Evolutionary conservation across 202 grass and related monocot species (phyloP).

Genomic region (Zizania palustris): DNA sequence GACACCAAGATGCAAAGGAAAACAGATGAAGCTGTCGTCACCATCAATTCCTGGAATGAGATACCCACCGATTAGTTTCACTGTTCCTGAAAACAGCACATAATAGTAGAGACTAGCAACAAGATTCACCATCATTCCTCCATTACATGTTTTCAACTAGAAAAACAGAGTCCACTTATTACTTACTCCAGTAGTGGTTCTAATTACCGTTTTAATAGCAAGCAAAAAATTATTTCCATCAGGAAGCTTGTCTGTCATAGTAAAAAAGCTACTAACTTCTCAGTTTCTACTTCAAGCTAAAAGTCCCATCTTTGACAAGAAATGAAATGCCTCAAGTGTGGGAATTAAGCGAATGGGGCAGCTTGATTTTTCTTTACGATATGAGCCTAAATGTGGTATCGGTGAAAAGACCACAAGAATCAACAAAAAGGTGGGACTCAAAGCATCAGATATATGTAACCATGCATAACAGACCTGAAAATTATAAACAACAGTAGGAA

Average conservation of each 20-base stretch:
- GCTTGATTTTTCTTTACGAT: background rate
- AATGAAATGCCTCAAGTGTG: background rate
- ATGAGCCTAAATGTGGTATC: background rate
- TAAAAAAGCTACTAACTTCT: conserved; percentile 2
- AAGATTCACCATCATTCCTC: conserved; percentile 12
- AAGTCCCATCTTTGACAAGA: background rate
- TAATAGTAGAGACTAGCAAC: conserved; percentile 2
- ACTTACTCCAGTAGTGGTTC: conserved; percentile 17
- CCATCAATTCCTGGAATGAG: conserved; percentile 65
- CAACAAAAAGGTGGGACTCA: background rate
- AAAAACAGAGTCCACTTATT: conserved; percentile 33
- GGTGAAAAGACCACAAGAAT: background rate
- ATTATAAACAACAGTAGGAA: conserved; percentile 57
- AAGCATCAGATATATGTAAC: background rate
- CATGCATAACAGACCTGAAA: conserved; percentile 41
- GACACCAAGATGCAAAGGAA: conserved; percentile 66
- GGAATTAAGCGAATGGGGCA: conserved; percentile 4
- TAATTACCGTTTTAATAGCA: background rate
- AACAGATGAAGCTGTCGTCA: conserved; percentile 53
- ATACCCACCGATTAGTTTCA: conserved; percentile 33
- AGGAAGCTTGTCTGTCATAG: background rate
- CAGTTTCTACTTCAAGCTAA: conserved; percentile 5
- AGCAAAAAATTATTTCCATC: background rate
- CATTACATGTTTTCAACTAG: conserved; percentile 22
- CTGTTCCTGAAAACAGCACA: conserved; percentile 13